A percentile compares a stretch with the other conserved stretches of the same genome.
These are phyloP conservation scores for Brassica juncea DNA, from an alignment of 345 rosid genomes.

Conservation along the genomic window DNA sequence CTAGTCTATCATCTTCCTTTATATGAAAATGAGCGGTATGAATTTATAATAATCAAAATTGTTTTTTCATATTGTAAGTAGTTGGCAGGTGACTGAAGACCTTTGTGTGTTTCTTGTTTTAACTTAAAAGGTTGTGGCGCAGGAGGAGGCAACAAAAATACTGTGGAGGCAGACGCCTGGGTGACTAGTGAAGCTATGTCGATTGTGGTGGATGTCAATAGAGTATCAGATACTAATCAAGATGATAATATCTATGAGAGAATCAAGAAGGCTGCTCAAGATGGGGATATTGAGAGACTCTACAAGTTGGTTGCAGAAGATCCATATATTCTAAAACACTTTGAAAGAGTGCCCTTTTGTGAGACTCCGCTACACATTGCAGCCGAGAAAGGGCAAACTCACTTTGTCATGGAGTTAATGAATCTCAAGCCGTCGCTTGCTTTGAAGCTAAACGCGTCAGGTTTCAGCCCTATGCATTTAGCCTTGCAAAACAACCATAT, in stretches of 20 bases:
- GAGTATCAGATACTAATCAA: background rate
- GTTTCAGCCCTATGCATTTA: conserved; percentile 40
- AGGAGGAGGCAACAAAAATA: background rate
- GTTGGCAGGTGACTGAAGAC: background rate
- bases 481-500: conserved; percentile 19
- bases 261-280: conserved; percentile 1
- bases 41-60: background rate
- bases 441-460: conserved; percentile 31
- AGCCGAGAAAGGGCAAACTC: conserved; percentile 33
- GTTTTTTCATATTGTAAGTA: background rate
- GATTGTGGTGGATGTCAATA: conserved; percentile 3
- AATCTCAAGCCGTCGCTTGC: conserved; percentile 35
- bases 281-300: background rate
- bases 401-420: conserved; percentile 38
- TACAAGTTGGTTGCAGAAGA: conserved; percentile 22
- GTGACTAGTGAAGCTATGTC: background rate
- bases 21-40: background rate
- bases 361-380: conserved; percentile 46
- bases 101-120: background rate
- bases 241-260: conserved; percentile 5
- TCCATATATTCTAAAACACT: conserved; percentile 32
- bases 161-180: background rate
- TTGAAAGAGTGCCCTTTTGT: conserved; percentile 14
- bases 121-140: background rate
- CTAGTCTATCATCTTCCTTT: background rate